Conservation (phyloP, 441 rosid genomes). For the Francoa sonchifolia region DNA sequence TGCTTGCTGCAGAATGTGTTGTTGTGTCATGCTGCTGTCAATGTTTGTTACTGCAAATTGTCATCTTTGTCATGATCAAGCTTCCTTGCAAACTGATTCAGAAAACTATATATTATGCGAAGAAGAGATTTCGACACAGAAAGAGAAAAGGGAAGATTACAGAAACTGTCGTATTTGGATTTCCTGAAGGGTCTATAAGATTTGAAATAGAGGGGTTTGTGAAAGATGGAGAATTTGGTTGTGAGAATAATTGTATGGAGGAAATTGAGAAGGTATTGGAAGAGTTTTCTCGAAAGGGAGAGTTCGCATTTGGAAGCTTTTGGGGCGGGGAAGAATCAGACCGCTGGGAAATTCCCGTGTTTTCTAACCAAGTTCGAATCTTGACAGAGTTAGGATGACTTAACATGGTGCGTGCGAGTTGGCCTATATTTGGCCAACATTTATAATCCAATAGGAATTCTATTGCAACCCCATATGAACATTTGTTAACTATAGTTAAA, state of each 20-base stretch:
- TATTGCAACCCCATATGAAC: too few relatives aligned
- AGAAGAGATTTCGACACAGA: slow-evolving; percentile 26
- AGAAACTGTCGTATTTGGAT: slow-evolving; percentile 6
- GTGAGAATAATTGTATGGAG: slow-evolving; percentile 30
- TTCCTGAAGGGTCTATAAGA: slow-evolving; percentile 13
- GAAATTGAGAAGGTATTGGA: slow-evolving; percentile 48
- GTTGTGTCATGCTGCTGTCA: slow-evolving; percentile 72
- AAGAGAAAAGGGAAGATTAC: slow-evolving; percentile 11
- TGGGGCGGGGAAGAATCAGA: slow-evolving; percentile 16
- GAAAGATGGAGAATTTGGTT: slow-evolving; percentile 8
- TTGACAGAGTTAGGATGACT: too few relatives aligned
- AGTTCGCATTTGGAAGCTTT: slow-evolving; percentile 17
- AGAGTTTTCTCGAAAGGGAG: slow-evolving; percentile 40
- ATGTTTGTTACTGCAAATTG: slow-evolving; percentile 54
- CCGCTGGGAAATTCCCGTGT: too few relatives aligned
- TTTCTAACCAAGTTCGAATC: too few relatives aligned
- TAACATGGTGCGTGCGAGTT: too few relatives aligned
- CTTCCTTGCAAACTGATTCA: slow-evolving; percentile 44
- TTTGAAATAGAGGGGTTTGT: slow-evolving; percentile 19
- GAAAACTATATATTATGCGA: slow-evolving; percentile 36
- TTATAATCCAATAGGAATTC: too few relatives aligned
- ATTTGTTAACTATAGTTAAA: too few relatives aligned
- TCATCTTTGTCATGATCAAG: slow-evolving; percentile 38
- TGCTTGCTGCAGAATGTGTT: slow-evolving; percentile 57
- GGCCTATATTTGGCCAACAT: too few relatives aligned